Base-by-base conservation (phyloP, 2,329 filamentous ascomycete genomes). In the Colletotrichum godetiae region DNA sequence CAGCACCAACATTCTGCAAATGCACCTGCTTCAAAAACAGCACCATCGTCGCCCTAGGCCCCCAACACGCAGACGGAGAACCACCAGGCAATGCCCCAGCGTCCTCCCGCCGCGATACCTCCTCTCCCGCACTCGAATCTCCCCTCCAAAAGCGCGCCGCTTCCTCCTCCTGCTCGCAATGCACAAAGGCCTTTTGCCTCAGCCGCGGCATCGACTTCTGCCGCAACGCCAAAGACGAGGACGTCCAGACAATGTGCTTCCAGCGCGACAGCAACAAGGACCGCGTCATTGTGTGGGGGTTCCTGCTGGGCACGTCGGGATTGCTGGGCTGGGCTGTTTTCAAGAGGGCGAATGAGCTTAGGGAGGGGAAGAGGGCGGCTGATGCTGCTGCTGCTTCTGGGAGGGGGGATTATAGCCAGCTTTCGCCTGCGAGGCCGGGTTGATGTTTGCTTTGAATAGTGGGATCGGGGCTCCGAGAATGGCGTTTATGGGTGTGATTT, bases 21-120 rank as follows among this genome's bases (percentile, higher is more conserved):
- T 92, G 91, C 83, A 92, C 90, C 76, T 92, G 91, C 84, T 91
- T 91, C 84, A 90, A 89, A 77, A 92, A 92, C 84, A 91, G 89
- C 85, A 92, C 90, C 76, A 91, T 92, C 78, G 91, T 92, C 78
- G 86, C 88, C 15, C 86, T 92, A 11, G 88, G 86, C n/a, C 86
- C 88, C 4, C 81, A 85, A 72, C 77, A 82, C 65, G 75, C 80
- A 8, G 66, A 69, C 11, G 49, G 31, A 12, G 46, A 52, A 3
- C 6, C 35, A 13, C 33, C 63, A 15, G 15, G 49, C 74, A 67
- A 77, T 67, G 75, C 78, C 67, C 75, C 78, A 1, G 19, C 42
- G 77, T 74, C 80, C 74, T 72, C 79, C 76, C 75, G 77, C 71
- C 72, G 76, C 78, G 64, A 76, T 55, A 37, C 67, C 8, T 56